phyloP scores from a whole-genome alignment of 2,329 filamentous ascomycete species.

The Monosporascus cannonballus region DNA sequence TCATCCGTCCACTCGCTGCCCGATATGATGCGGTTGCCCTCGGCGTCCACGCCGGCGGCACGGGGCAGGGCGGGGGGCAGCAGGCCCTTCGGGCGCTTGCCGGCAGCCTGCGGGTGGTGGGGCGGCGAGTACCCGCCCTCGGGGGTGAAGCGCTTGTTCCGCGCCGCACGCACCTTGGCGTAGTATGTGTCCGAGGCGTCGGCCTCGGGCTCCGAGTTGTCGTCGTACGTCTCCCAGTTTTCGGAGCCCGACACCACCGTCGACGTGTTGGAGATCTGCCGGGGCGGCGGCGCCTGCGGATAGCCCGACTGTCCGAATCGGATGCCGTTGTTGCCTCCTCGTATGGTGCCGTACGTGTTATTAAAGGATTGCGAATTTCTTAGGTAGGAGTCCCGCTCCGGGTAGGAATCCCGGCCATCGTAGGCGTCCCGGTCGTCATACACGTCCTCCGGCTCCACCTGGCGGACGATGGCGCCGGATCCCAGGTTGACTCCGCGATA shows the following conservation, averaged over 20 bases:
- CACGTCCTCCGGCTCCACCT: constrained; percentile 71
- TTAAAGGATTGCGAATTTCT: constrained; percentile 29
- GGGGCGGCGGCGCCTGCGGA: constrained; percentile 36
- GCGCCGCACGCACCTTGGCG: constrained; percentile 65
- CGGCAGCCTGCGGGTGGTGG: constrained; percentile 21
- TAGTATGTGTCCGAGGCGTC: constrained; percentile 77
- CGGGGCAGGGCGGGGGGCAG: constrained; percentile 37
- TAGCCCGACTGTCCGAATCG: constrained; percentile 30
- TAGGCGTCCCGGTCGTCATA: constrained; percentile 62
- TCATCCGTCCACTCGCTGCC: constrained; percentile 64
- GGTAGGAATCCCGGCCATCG: constrained; percentile 18
- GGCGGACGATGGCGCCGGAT: constrained; percentile 50
- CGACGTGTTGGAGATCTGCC: constrained; percentile 73
- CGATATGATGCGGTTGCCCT: constrained; percentile 57
- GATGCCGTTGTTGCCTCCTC: constrained; percentile 16
- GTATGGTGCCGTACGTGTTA: not conserved
- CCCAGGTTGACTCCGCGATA: constrained; percentile 43
- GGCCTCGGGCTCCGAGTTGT: constrained; percentile 68
- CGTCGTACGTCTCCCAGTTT: constrained; percentile 97
- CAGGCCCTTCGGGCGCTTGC: constrained; percentile 50
- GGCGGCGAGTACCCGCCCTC: constrained; percentile 37
- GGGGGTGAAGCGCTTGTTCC: constrained; percentile 57
- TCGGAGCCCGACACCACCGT: constrained; percentile 76
- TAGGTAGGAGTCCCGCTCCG: constrained; percentile 24
- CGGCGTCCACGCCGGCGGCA: constrained; percentile 38